phyloP scores from a whole-genome alignment of 345 rosid species.

The Citrus medica region DNA sequence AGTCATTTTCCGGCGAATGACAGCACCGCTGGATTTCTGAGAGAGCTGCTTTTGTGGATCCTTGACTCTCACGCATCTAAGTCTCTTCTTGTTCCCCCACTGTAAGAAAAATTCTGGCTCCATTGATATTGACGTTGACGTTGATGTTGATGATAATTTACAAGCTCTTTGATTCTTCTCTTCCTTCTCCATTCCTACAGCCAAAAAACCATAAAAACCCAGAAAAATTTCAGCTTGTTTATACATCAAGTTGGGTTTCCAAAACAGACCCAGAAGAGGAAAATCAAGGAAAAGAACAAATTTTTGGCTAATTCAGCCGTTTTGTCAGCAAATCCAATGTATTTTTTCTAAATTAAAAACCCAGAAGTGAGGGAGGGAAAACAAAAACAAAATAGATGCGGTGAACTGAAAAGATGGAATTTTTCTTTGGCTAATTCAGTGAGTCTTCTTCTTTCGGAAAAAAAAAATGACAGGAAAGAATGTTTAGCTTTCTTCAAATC shows the following conservation, averaged over 20 bases:
- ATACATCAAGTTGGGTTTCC: not conserved
- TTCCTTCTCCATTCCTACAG: constrained; percentile 44
- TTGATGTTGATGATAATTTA: constrained; percentile 24
- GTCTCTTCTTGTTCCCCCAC: constrained; percentile 78
- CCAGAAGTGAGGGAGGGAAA: not conserved
- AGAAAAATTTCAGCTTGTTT: not conserved
- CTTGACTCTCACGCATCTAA: constrained; percentile 73
- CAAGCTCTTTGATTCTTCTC: constrained; percentile 39
- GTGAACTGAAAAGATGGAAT: not conserved
- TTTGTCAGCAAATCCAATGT: not conserved
- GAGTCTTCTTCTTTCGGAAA: not conserved
- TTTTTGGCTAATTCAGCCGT: not conserved
- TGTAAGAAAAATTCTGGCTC: constrained; percentile 55
- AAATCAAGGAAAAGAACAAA: not conserved
- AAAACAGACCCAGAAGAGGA: not conserved
- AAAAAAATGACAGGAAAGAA: not conserved
- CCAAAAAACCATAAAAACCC: not conserved
- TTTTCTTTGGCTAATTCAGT: not conserved
- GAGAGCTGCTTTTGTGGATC: constrained; percentile 42
- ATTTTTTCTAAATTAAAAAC: not conserved
- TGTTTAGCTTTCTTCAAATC: not conserved
- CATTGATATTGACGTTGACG: constrained; percentile 10
- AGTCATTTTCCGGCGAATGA: constrained; percentile 42
- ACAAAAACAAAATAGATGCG: not conserved
- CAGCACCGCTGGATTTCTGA: constrained; percentile 37